phyloP scores from a whole-genome alignment of 148 eudicot species.

The Rhododendron henanense region DNA sequence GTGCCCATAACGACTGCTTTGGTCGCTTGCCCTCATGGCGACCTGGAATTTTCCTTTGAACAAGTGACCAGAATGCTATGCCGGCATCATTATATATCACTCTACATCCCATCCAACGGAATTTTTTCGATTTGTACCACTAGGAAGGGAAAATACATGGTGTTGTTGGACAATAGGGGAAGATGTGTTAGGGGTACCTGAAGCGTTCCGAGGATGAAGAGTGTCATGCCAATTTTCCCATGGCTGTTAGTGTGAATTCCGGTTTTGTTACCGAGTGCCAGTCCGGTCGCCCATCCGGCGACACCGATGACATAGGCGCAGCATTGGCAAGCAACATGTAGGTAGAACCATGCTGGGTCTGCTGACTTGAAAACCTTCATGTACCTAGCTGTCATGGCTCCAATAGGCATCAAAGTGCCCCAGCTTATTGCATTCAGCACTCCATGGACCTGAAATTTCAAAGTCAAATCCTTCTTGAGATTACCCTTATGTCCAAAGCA shows the following conservation, averaged over 20 bases:
- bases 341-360: slow-evolving; percentile 59
- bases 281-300: slow-evolving; percentile 54
- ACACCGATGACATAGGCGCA: slow-evolving; percentile 47
- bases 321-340: slow-evolving; percentile 41
- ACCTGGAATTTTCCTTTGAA: too few species aligned
- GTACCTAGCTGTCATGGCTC: slow-evolving; percentile 47
- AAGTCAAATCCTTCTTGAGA: background rate
- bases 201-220: slow-evolving; percentile 50
- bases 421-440: slow-evolving; percentile 43
- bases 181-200: slow-evolving; percentile 18
- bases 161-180: background rate
- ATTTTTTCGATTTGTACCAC: background rate
- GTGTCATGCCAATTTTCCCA: slow-evolving; percentile 44
- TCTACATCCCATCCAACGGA: background rate
- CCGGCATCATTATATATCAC: too few species aligned
- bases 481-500: too few species aligned
- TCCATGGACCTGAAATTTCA: slow-evolving; percentile 36
- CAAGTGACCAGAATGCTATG: too few species aligned
- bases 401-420: slow-evolving; percentile 53
- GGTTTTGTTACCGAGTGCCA: slow-evolving; percentile 42
- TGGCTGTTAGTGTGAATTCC: slow-evolving; percentile 28
- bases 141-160: background rate
- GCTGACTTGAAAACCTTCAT: slow-evolving; percentile 50
- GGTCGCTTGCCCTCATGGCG: too few species aligned
- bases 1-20: background rate